Evolutionary conservation across 371 early-diverging fungal species (phyloP).

Genomic region (Umbelopsis sp.): DNA sequence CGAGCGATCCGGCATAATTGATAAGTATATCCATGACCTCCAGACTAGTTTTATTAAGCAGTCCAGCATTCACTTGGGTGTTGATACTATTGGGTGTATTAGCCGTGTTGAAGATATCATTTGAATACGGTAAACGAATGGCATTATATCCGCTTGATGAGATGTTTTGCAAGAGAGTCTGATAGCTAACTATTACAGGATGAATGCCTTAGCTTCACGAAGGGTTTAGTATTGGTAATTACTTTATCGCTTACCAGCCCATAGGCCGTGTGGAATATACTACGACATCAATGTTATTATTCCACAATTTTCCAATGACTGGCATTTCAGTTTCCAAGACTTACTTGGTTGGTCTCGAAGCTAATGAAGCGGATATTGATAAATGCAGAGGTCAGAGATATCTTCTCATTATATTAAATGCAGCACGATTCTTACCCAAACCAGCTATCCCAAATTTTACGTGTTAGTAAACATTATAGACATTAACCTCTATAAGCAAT

Average conservation of each 20-base stretch:
- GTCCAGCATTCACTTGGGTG: conserved; percentile 27
- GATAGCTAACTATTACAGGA: background rate
- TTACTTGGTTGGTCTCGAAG: background rate
- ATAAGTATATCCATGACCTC: conserved; percentile 25
- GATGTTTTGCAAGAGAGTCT: background rate
- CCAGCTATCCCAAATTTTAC: background rate
- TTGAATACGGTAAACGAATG: conserved; percentile 28
- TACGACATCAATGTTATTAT: background rate
- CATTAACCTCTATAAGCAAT: background rate
- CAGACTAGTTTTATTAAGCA: conserved; percentile 20
- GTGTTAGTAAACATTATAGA: background rate
- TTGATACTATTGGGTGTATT: conserved; percentile 16
- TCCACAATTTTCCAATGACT: background rate
- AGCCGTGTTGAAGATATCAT: conserved; percentile 22
- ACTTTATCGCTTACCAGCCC: background rate
- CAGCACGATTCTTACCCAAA: background rate
- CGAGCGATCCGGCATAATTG: conserved; percentile 26
- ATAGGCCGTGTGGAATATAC: background rate
- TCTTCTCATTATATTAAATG: no score
- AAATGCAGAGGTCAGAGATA: background rate
- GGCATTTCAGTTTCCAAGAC: background rate
- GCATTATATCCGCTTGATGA: conserved; percentile 17
- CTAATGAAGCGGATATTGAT: background rate
- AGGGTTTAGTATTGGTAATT: background rate
- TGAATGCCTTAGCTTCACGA: background rate